Percentiles rank a stretch among this genome's conserved stretches.
phyloP scores from a whole-genome alignment of 306 rosid species.

The Pueraria montana region DNA sequence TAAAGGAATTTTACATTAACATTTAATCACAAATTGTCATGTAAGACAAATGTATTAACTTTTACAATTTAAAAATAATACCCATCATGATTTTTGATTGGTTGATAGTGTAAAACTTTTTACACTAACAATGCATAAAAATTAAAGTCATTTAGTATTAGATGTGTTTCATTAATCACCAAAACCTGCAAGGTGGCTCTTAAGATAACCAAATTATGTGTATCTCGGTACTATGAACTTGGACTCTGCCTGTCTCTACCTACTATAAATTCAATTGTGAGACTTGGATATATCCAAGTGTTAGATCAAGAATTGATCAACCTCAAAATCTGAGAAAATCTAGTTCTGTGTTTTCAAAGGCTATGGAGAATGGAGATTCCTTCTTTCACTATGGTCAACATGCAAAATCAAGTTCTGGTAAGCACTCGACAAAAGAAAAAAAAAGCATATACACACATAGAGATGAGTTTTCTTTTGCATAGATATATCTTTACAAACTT shows the following conservation, averaged over 20 bases:
- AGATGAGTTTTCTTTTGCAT: not conserved
- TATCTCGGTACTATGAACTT: not conserved
- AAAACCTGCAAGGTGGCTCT: not conserved
- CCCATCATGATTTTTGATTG: too few species aligned
- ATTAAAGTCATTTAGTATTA: not conserved
- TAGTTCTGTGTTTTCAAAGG: not conserved
- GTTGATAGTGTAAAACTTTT: too few species aligned
- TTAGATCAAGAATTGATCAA: not conserved
- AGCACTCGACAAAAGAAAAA: not conserved
- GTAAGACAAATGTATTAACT: too few species aligned
- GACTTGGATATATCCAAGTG: not conserved
- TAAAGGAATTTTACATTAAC: too few species aligned
- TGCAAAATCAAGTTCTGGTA: slow-evolving; percentile 7
- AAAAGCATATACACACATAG: not conserved
- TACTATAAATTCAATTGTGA: not conserved
- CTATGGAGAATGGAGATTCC: slow-evolving; percentile 5
- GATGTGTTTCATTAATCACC: not conserved
- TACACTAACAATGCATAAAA: too few species aligned
- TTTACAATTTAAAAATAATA: too few species aligned
- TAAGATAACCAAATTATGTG: not conserved
- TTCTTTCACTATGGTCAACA: not conserved
- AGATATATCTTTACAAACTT: not conserved
- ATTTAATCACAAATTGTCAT: too few species aligned
- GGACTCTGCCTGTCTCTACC: accelerated
- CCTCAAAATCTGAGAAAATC: not conserved